phyloP scores from a whole-genome alignment of 1,284 basidiomycete genomes.

The Peniophora sp. region DNA sequence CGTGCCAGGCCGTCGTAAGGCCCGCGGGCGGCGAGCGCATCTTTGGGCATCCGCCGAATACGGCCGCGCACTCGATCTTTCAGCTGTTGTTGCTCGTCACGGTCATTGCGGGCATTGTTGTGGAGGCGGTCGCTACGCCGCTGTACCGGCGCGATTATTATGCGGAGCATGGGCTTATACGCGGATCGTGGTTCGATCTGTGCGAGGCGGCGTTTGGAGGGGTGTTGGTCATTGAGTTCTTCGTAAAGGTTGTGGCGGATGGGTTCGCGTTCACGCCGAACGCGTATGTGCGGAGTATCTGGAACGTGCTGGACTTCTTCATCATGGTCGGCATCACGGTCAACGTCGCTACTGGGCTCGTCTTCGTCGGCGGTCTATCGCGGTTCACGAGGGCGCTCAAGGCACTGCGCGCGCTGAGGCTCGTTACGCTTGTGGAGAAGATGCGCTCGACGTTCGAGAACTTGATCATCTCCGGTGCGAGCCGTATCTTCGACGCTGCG shows the following conservation, averaged over 20 bases:
- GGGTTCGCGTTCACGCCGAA: constrained; percentile 92
- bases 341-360: constrained; percentile 75
- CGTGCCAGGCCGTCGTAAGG: constrained; percentile 82
- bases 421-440: constrained; percentile 84
- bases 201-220: constrained; percentile 74
- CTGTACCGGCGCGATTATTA: constrained; percentile 79
- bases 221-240: constrained; percentile 77
- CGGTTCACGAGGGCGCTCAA: constrained; percentile 84
- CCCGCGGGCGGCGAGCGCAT: constrained; percentile 84
- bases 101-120: constrained; percentile 79
- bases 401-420: constrained; percentile 80
- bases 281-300: constrained; percentile 86
- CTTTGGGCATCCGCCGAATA: constrained; percentile 65
- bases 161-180: constrained; percentile 45
- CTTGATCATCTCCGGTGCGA: constrained; percentile 84
- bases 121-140: constrained; percentile 84
- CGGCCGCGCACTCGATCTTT: constrained; percentile 65
- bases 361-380: constrained; percentile 75
- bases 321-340: constrained; percentile 79
- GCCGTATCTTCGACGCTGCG: constrained; percentile 85
- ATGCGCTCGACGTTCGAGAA: constrained; percentile 90
- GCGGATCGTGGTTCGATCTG: constrained; percentile 85
- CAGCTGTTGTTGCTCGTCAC: constrained; percentile 70
- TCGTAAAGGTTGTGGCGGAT: constrained; percentile 90
- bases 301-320: constrained; percentile 89